Evolutionary conservation across 2,329 filamentous ascomycete genomes (phyloP).

Genomic region (Ophiocordyceps sinensis): DNA sequence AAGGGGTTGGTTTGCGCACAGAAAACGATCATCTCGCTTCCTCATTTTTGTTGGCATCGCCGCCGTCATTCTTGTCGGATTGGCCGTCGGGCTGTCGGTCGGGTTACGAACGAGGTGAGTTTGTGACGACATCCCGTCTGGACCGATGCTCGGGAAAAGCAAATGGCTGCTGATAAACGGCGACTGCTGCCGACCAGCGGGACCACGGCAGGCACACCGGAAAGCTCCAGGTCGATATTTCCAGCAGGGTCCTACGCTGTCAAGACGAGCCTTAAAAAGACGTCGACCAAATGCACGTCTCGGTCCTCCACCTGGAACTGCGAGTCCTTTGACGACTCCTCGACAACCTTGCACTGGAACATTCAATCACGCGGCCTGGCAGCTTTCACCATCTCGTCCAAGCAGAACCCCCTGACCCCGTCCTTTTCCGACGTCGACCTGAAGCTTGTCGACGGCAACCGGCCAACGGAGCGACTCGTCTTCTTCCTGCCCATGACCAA

Average conservation of each 20-base stretch:
- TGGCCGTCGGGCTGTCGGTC: slow-evolving; percentile 25
- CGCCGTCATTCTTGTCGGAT: slow-evolving; percentile 15
- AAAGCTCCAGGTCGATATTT: slow-evolving; percentile 21
- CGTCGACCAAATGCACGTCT: slow-evolving; percentile 41
- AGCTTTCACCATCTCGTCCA: slow-evolving; percentile 39
- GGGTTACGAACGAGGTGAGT: slow-evolving; percentile 23
- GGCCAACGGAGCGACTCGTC: slow-evolving; percentile 37
- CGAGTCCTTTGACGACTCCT: slow-evolving; percentile 33
- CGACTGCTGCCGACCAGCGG: not conserved
- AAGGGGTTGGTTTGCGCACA: slow-evolving; percentile 6
- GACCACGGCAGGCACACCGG: not conserved
- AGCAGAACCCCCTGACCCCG: slow-evolving; percentile 38
- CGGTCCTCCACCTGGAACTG: slow-evolving; percentile 46
- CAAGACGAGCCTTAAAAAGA: slow-evolving; percentile 38
- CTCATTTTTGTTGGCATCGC: slow-evolving; percentile 13
- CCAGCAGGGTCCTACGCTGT: slow-evolving; percentile 50
- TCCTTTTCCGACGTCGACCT: slow-evolving; percentile 38
- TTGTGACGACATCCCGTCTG: not conserved
- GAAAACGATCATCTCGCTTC: slow-evolving; percentile 18
- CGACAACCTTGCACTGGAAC: slow-evolving; percentile 46
- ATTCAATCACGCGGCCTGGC: slow-evolving; percentile 28
- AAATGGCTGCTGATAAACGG: not conserved
- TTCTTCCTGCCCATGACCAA: slow-evolving; percentile 42
- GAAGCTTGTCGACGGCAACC: slow-evolving; percentile 29
- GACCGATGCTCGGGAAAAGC: not conserved